Evolutionary conservation across 768 basidiomycete genomes (phyloP).

Genomic region (Pisolithus microcarpus): DNA sequence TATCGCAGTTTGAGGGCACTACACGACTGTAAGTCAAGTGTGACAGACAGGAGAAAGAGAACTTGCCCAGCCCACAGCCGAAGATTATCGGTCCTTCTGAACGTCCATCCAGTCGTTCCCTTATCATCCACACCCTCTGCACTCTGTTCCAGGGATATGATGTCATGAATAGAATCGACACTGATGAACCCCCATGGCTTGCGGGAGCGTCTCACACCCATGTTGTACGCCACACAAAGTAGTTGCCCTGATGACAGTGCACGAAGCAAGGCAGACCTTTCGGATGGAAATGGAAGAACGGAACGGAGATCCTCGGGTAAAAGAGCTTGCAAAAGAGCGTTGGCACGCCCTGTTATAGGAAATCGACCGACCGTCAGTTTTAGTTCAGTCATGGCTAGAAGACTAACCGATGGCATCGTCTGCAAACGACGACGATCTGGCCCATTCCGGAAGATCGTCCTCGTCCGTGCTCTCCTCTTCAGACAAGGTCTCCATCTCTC

Average conservation of each 20-base stretch:
- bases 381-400: conserved; percentile 1
- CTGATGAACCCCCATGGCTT: conserved; percentile 88
- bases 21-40: background rate
- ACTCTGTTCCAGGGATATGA: conserved; percentile 55
- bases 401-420: conserved; percentile 54
- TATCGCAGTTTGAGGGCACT: conserved; percentile 83
- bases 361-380: background rate
- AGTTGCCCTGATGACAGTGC: conserved; percentile 70
- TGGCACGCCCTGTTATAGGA: conserved; percentile 46
- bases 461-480: conserved; percentile 48
- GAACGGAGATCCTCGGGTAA: conserved; percentile 52
- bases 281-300: conserved; percentile 29
- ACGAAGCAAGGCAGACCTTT: conserved; percentile 37
- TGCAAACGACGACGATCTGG: conserved; percentile 48
- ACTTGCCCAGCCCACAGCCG: conserved; percentile 80
- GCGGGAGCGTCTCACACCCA: conserved; percentile 69
- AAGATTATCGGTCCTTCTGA: conserved; percentile 79
- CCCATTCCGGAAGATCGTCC: conserved; percentile 74
- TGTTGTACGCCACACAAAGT: conserved; percentile 76
- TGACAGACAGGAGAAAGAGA: background rate
- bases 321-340: conserved; percentile 52
- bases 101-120: conserved; percentile 67
- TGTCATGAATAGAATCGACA: conserved; percentile 70
- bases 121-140: conserved; percentile 36
- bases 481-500: conserved; percentile 41